Evolutionary conservation across 176 grass and related monocot species (phyloP).

Genomic region (Cymbopogon citratus): DNA sequence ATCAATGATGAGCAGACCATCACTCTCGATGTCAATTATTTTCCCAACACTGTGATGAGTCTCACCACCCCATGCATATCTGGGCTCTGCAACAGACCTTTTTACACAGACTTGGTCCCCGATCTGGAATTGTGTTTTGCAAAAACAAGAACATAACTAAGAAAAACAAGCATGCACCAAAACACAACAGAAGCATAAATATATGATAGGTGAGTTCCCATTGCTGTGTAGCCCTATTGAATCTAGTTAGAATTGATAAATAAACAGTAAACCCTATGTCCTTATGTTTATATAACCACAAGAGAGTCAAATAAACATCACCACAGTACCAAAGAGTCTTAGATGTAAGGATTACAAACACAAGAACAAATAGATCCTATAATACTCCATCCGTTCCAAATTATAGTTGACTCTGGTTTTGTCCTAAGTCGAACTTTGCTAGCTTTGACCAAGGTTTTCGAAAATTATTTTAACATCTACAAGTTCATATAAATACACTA

Average conservation of each 20-base stretch:
- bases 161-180: constrained; percentile 3
- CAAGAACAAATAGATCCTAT: not conserved
- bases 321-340: not conserved
- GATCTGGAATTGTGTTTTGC: constrained; percentile 54
- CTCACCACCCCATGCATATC: constrained; percentile 97
- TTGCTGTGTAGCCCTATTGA: not conserved
- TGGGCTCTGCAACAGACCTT: constrained; percentile 93
- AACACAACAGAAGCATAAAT: not conserved
- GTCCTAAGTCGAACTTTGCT: not conserved
- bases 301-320: constrained; percentile 3
- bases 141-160: constrained; percentile 14
- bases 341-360: constrained; percentile 10
- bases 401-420: not conserved
- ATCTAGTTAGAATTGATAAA: not conserved
- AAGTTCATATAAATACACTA: not conserved
- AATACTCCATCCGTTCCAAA: not conserved
- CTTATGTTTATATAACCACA: not conserved
- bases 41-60: constrained; percentile 99
- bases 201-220: not conserved
- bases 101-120: constrained; percentile 95
- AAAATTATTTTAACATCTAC: not conserved
- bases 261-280: not conserved
- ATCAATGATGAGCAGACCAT: constrained; percentile 78
- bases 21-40: constrained; percentile 81
- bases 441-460: not conserved